Conservation (phyloP, 495 filamentous ascomycete species). For the Parmelia sp. region DNA sequence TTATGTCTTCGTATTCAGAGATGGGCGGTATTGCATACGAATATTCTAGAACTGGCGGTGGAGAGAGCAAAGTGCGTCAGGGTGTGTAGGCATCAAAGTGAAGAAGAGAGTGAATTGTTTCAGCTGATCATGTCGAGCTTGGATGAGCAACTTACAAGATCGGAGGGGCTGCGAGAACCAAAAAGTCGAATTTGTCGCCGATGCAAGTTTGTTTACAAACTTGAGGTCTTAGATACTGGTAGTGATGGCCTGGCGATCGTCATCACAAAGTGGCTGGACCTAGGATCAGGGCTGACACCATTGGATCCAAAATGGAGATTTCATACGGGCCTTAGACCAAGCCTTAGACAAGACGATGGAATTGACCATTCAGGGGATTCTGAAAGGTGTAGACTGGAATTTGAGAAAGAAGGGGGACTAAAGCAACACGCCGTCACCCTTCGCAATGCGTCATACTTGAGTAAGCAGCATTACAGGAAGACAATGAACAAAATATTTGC, state of each 20-base stretch:
- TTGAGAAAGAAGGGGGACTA: slow-evolving; percentile 9
- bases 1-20: slow-evolving; percentile 1
- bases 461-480: background rate
- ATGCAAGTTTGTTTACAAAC: slow-evolving; percentile 1
- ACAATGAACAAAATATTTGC: background rate
- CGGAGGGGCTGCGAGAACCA: background rate
- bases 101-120: background rate
- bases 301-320: slow-evolving; percentile 10
- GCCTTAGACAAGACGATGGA: background rate
- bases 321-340: no score
- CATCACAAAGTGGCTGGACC: slow-evolving; percentile 10
- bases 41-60: background rate
- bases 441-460: slow-evolving; percentile 11
- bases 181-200: background rate
- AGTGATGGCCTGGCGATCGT: slow-evolving; percentile 9
- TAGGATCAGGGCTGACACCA: slow-evolving; percentile 8
- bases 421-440: background rate
- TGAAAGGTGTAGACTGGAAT: background rate
- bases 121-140: background rate
- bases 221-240: slow-evolving; percentile 1
- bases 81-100: background rate
- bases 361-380: background rate
- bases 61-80: background rate
- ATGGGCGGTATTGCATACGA: slow-evolving; percentile 7
- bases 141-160: background rate